Evolutionary conservation across 768 basidiomycete genomes (phyloP).

Genomic region (Rubroboletus satanas): DNA sequence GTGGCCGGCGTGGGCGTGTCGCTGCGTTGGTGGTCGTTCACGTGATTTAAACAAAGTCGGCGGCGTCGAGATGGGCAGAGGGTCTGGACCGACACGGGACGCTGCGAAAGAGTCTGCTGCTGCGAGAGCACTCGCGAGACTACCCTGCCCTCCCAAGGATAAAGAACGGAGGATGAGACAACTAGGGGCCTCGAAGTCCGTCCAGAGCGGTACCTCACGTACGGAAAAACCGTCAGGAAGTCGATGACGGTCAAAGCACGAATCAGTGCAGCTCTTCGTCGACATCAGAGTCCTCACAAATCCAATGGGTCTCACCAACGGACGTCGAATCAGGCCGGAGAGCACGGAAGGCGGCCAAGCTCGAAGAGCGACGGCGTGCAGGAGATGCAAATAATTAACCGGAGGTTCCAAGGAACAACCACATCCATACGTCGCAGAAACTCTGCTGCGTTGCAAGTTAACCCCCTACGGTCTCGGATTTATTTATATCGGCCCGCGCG

Average conservation of each 20-base stretch:
- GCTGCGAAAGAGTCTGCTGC: constrained; percentile 14
- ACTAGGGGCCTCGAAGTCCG: no score
- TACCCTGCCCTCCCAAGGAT: background rate
- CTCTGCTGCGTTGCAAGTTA: background rate
- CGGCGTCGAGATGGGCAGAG: constrained; percentile 8
- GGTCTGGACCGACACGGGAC: constrained; percentile 6
- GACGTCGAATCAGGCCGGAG: background rate
- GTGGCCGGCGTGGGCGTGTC: background rate
- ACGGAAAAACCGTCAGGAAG: background rate
- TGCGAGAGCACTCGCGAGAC: constrained; percentile 6
- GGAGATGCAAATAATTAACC: background rate
- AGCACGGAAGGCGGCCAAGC: background rate
- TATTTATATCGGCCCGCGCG: no score
- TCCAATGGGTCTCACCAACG: background rate
- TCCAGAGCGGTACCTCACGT: background rate
- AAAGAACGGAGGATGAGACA: no score
- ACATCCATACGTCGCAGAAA: background rate
- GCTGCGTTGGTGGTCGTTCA: background rate
- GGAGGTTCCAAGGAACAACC: background rate
- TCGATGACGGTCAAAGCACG: background rate
- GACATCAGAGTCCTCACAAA: background rate
- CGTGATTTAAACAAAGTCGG: background rate
- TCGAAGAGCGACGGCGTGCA: background rate
- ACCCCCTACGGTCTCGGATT: no score
- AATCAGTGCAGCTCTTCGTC: background rate